These are phyloP conservation scores for Pseudofabraea citricarpa DNA, from an alignment of 2,329 filamentous ascomycete genomes.

Conservation along the genomic window DNA sequence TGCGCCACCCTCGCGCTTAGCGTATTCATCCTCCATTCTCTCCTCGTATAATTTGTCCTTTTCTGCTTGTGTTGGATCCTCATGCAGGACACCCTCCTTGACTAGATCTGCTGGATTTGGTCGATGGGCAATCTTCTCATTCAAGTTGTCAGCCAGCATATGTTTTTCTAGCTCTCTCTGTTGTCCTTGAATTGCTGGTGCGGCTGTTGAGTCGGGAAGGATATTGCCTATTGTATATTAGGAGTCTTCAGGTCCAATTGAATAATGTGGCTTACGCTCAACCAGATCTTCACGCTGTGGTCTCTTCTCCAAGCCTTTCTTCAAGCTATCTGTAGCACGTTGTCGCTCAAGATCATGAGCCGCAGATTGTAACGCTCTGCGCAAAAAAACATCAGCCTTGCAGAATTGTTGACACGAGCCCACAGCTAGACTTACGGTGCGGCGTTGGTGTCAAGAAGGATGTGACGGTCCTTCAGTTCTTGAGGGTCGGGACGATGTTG, in stretches of 20 bases:
- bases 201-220: constrained; percentile 71
- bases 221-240: constrained; percentile 66
- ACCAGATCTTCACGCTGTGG: constrained; percentile 71
- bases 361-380: constrained; percentile 55
- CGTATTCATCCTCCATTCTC: constrained; percentile 60
- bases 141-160: constrained; percentile 82
- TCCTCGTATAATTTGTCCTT: constrained; percentile 45
- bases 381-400: neutral
- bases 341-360: constrained; percentile 62
- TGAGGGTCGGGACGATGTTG: constrained; percentile 62
- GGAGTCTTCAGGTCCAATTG: neutral
- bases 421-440: constrained; percentile 55
- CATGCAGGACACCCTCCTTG: constrained; percentile 72
- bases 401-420: too few relatives aligned
- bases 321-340: constrained; percentile 55
- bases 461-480: constrained; percentile 65
- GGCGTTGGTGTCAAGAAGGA: constrained; percentile 61
- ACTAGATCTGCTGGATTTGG: constrained; percentile 73
- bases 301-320: constrained; percentile 58
- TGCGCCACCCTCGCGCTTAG: constrained; percentile 57
- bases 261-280: constrained; percentile 54
- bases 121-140: constrained; percentile 77
- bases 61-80: constrained; percentile 47
- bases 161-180: constrained; percentile 82
- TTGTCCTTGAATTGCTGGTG: constrained; percentile 72